These are phyloP conservation scores for Staphylotrichum longicolle DNA, from an alignment of 495 filamentous ascomycete genomes.

Conservation along the genomic window DNA sequence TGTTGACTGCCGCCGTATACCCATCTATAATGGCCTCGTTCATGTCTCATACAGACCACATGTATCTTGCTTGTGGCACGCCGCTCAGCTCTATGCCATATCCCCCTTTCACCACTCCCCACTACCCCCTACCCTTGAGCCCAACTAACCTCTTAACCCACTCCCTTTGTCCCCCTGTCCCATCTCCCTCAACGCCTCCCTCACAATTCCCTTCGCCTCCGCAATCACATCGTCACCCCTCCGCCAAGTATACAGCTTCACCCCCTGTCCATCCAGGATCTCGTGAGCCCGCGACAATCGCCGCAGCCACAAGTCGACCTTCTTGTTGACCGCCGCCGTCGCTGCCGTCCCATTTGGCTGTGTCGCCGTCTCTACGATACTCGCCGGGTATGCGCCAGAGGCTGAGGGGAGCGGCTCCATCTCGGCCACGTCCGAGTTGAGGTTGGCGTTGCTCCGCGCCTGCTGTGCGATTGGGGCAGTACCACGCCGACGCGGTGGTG, in stretches of 20 bases:
- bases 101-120: neutral
- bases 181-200: conserved; percentile 42
- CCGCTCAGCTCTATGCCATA: neutral
- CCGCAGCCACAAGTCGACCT: conserved; percentile 78
- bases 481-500: conserved; percentile 45
- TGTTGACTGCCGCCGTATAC: neutral
- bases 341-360: conserved; percentile 13
- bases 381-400: neutral
- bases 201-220: conserved; percentile 51
- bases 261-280: conserved; percentile 63
- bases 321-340: conserved; percentile 57
- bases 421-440: conserved; percentile 28
- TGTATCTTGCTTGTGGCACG: too few relatives aligned
- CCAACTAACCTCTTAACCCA: neutral
- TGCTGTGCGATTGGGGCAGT: conserved; percentile 23
- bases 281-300: conserved; percentile 74
- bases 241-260: conserved; percentile 80
- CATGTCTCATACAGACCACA: neutral
- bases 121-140: neutral
- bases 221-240: conserved; percentile 71
- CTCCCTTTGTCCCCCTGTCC: neutral
- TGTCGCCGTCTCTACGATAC: neutral
- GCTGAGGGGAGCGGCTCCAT: conserved; percentile 28
- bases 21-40: neutral
- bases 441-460: neutral